These are phyloP conservation scores for Fusarium decemcellulare DNA, from an alignment of 2,329 filamentous ascomycete genomes.

Conservation along the genomic window DNA sequence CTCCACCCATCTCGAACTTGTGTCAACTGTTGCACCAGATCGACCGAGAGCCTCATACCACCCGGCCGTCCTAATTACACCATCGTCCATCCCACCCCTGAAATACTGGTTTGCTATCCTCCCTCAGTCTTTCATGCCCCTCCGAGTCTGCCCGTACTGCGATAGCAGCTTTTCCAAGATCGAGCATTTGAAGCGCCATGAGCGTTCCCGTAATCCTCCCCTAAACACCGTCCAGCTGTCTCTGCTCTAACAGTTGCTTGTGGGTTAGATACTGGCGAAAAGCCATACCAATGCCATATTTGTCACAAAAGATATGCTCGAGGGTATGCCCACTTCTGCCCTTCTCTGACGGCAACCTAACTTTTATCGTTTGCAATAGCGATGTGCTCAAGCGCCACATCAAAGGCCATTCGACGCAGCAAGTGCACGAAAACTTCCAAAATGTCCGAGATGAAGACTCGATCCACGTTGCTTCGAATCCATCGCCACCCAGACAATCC, in stretches of 20 bases:
- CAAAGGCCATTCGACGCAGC: slow-evolving; percentile 1
- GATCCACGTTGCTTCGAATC: too few species aligned
- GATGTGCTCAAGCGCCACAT: slow-evolving; percentile 16
- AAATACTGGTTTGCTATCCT: too few species aligned
- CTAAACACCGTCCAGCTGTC: background rate
- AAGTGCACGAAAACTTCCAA: too few species aligned
- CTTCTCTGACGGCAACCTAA: background rate
- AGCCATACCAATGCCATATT: slow-evolving; percentile 22
- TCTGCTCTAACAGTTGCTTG: background rate
- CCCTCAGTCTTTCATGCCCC: too few species aligned
- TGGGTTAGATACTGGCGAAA: slow-evolving; percentile 29
- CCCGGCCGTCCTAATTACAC: too few species aligned
- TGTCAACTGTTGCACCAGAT: too few species aligned
- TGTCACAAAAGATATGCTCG: slow-evolving; percentile 14
- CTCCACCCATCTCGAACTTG: too few species aligned
- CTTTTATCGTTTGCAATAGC: background rate
- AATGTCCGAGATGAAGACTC: too few species aligned
- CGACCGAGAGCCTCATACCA: too few species aligned
- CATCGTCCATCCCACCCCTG: too few species aligned
- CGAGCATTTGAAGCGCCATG: slow-evolving; percentile 19
- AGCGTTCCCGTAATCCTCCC: slow-evolving; percentile 9
- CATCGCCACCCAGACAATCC: too few species aligned
- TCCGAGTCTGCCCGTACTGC: slow-evolving; percentile 9
- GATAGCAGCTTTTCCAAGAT: slow-evolving; percentile 16
- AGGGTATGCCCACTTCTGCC: background rate